A percentile compares a stretch with the other conserved stretches of the same genome.
Conservation (phyloP, 768 basidiomycete genomes). For the Agrocybe chaxingu region DNA sequence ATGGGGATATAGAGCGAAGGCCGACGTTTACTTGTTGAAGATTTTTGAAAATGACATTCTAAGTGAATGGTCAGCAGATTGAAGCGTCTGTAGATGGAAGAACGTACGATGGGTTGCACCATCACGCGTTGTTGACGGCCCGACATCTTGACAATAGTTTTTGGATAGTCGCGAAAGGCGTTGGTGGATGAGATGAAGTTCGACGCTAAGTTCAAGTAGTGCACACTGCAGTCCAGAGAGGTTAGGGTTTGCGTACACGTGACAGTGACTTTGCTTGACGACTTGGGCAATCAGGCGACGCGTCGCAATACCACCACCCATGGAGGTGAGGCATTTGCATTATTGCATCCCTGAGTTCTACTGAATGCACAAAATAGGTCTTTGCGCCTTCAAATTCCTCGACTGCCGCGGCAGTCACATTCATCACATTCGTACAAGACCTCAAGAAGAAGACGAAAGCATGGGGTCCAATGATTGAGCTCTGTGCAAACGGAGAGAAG, state of each 20-base stretch:
- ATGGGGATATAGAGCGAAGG: background rate
- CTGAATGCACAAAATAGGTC: constrained; percentile 33
- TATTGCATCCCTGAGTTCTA: background rate
- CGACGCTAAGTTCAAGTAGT: constrained; percentile 7
- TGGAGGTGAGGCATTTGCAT: constrained; percentile 36
- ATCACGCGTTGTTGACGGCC: constrained; percentile 94
- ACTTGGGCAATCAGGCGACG: constrained; percentile 26
- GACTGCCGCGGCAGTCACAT: constrained; percentile 96
- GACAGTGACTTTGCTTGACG: constrained; percentile 17
- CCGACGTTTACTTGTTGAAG: constrained; percentile 65
- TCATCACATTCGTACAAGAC: constrained; percentile 99
- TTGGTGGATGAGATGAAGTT: constrained; percentile 12
- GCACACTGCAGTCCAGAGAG: constrained; percentile 1
- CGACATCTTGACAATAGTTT: constrained; percentile 60
- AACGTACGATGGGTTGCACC: constrained; percentile 97
- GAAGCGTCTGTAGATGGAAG: background rate
- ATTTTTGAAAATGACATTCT: constrained; percentile 99
- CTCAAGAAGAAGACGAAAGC: constrained; percentile 94
- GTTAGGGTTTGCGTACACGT: constrained; percentile 23
- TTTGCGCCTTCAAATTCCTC: constrained; percentile 83
- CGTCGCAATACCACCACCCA: constrained; percentile 33
- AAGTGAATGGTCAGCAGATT: constrained; percentile 8
- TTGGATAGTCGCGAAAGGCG: constrained; percentile 10
- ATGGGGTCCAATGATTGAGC: constrained; percentile 96
- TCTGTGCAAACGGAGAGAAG: constrained; percentile 94